phyloP scores from a whole-genome alignment of 768 basidiomycete species.

The Xerocomellus amylosporus region DNA sequence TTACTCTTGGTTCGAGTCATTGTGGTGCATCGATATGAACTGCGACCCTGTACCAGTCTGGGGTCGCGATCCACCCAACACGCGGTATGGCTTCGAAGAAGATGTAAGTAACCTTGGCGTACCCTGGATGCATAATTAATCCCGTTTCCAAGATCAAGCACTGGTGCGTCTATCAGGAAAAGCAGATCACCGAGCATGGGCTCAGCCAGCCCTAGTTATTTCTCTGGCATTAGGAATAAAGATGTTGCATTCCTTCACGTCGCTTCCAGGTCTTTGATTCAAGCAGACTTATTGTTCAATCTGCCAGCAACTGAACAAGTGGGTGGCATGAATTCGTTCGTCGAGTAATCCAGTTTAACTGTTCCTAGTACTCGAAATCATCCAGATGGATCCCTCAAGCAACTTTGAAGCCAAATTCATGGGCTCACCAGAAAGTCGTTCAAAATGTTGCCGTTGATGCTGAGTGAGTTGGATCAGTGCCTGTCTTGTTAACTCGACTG shows the following conservation, averaged over 20 bases:
- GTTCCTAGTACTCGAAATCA: constrained; percentile 37
- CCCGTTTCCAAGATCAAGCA: constrained; percentile 43
- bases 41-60: constrained; percentile 38
- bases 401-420: constrained; percentile 30
- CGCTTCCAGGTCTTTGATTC: constrained; percentile 65
- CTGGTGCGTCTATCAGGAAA: constrained; percentile 35
- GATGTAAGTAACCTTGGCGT: constrained; percentile 41
- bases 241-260: constrained; percentile 83
- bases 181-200: neutral
- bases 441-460: constrained; percentile 18
- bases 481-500: neutral
- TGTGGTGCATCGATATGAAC: neutral
- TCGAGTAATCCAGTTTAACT: neutral
- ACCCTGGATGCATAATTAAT: neutral
- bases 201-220: constrained; percentile 46
- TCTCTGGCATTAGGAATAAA: constrained; percentile 68
- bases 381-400: constrained; percentile 30
- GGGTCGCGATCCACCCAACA: constrained; percentile 59
- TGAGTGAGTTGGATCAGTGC: constrained; percentile 24
- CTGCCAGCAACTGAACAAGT: constrained; percentile 77
- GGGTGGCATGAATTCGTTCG: neutral
- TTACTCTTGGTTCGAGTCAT: neutral
- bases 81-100: constrained; percentile 75
- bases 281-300: constrained; percentile 84
- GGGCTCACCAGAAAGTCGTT: constrained; percentile 29